phyloP scores from a whole-genome alignment of 2,329 filamentous ascomycete genomes.

The Pseudogymnoascus sp. region DNA sequence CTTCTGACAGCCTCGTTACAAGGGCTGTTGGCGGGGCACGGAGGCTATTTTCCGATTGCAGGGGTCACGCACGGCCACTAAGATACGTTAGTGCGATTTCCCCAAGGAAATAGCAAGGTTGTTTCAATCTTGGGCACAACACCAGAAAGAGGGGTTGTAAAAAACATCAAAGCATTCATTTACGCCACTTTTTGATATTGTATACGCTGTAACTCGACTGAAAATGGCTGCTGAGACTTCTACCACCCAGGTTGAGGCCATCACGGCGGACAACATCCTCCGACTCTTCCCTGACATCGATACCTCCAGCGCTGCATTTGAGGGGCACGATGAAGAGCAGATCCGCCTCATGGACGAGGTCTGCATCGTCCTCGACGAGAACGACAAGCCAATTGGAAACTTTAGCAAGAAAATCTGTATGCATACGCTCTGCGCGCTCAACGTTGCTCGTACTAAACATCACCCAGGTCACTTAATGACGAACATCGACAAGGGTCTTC shows the following conservation, averaged over 20 bases:
- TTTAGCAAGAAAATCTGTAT: slow-evolving; percentile 96
- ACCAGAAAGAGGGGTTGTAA: slow-evolving; percentile 5
- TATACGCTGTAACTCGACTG: background rate
- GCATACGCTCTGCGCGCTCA: slow-evolving; percentile 30
- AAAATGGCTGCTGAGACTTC: slow-evolving; percentile 31
- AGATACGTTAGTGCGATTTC: slow-evolving; percentile 1
- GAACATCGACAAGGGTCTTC: slow-evolving; percentile 92
- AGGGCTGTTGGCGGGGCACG: background rate
- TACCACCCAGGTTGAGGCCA: slow-evolving; percentile 47
- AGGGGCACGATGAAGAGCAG: slow-evolving; percentile 94
- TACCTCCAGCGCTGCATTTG: slow-evolving; percentile 64
- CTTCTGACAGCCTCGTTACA: slow-evolving; percentile 6
- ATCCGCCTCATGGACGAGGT: slow-evolving; percentile 98
- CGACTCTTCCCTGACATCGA: slow-evolving; percentile 81
- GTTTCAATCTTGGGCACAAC: slow-evolving; percentile 4
- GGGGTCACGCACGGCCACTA: background rate
- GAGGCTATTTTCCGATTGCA: slow-evolving; percentile 5
- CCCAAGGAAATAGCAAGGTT: slow-evolving; percentile 1
- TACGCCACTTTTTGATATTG: background rate
- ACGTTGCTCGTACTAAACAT: slow-evolving; percentile 9
- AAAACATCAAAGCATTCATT: background rate
- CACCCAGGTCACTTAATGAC: slow-evolving; percentile 87
- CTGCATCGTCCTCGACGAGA: slow-evolving; percentile 90
- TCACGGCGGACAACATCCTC: slow-evolving; percentile 80
- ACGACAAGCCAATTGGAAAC: slow-evolving; percentile 88